Conservation (phyloP, 208 protist species). For the Tritrichomonas foetus region DNA sequence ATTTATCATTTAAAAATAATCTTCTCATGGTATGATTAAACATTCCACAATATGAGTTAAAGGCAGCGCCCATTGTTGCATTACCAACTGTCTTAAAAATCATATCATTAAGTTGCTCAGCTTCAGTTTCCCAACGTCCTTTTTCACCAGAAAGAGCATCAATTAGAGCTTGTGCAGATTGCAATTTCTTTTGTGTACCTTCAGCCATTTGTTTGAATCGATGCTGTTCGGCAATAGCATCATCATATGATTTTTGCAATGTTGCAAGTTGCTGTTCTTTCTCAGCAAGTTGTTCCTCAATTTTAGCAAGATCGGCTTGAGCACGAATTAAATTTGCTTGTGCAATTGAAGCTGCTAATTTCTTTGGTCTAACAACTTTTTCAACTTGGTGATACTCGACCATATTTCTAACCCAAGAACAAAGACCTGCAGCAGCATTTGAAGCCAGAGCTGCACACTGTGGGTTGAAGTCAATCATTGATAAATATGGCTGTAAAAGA, state of each 20-base stretch:
- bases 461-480: constrained; percentile 83
- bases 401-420: constrained; percentile 89
- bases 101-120: constrained; percentile 86
- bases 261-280: constrained; percentile 39
- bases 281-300: not conserved
- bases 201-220: constrained; percentile 85
- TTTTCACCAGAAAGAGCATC: constrained; percentile 87
- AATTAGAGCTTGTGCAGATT: constrained; percentile 88
- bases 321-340: constrained; percentile 72
- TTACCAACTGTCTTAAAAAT: constrained; percentile 88
- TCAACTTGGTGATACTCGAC: constrained; percentile 89
- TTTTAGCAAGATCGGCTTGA: not conserved
- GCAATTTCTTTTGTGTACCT: constrained; percentile 84
- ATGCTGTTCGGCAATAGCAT: constrained; percentile 86
- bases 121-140: constrained; percentile 87
- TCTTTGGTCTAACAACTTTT: constrained; percentile 83
- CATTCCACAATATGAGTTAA: constrained; percentile 93
- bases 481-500: constrained; percentile 88
- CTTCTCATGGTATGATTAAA: constrained; percentile 93
- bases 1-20: constrained; percentile 67
- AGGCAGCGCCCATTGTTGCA: constrained; percentile 85
- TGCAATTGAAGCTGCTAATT: constrained; percentile 80
- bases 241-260: constrained; percentile 78
- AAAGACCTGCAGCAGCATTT: constrained; percentile 69
- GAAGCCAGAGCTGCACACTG: constrained; percentile 73